phyloP scores from a whole-genome alignment of 352 stramenopile species.

The Blastocystis sp. region DNA sequence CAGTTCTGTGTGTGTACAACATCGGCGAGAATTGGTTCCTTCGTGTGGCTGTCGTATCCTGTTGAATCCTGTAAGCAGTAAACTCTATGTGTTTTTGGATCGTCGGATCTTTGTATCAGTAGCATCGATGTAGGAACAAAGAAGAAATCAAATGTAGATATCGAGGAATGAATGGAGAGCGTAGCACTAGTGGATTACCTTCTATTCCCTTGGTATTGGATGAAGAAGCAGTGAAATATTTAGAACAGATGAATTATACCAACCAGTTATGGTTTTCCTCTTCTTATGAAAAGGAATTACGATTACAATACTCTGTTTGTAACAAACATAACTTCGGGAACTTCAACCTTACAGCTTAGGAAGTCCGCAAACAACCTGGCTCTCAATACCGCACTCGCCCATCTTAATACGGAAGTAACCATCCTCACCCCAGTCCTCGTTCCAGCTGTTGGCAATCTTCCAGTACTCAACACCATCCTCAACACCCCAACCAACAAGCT shows the following conservation, averaged over 20 bases:
- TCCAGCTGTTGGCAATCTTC: conserved; percentile 67
- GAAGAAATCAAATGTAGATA: not conserved
- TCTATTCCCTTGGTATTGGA: too few relatives aligned
- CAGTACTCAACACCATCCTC: conserved; percentile 68
- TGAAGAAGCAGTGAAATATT: not conserved
- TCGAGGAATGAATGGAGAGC: not conserved
- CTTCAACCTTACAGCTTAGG: conserved; percentile 55
- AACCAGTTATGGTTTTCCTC: not conserved
- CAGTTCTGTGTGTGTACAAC: not conserved
- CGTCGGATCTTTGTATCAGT: not conserved
- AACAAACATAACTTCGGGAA: not conserved
- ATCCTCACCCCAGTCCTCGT: conserved; percentile 69
- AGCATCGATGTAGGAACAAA: not conserved
- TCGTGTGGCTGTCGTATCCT: not conserved
- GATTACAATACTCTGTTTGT: not conserved
- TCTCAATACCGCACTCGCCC: conserved; percentile 67
- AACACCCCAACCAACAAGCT: conserved; percentile 67
- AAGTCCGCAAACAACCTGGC: conserved; percentile 51
- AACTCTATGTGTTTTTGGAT: not conserved
- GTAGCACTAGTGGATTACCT: not conserved
- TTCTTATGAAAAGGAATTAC: not conserved
- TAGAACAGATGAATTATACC: not conserved
- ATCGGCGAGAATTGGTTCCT: not conserved
- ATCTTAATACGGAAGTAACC: conserved; percentile 69
- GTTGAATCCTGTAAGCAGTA: not conserved